These are phyloP conservation scores for Globisporangium yorkense DNA, from an alignment of 352 stramenopile species.

Conservation along the genomic window DNA sequence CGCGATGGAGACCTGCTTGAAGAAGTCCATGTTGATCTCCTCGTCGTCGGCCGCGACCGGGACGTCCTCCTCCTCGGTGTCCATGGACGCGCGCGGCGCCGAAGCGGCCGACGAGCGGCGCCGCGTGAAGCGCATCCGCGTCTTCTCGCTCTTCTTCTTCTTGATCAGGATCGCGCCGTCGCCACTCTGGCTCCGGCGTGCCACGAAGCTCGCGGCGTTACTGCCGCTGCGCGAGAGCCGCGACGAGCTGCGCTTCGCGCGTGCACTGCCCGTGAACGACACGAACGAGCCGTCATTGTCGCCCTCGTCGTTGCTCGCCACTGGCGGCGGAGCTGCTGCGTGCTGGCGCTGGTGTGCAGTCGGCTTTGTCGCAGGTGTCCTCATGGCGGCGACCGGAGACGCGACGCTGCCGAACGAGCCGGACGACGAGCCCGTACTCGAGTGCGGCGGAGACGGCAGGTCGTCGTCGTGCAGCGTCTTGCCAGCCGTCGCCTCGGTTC, in stretches of 20 bases:
- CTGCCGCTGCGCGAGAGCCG: conserved; percentile 1
- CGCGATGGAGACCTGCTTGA: conserved; percentile 36
- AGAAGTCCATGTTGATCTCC: conserved; percentile 80
- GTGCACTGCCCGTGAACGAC: conserved; percentile 15
- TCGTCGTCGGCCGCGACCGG: conserved; percentile 28
- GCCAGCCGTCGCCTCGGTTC: neutral
- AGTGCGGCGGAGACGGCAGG: conserved; percentile 10
- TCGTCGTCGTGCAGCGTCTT: conserved; percentile 6
- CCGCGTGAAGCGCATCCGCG: conserved; percentile 33
- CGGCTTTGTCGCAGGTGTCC: neutral
- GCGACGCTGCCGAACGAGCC: conserved; percentile 10
- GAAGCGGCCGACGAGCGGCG: conserved; percentile 16
- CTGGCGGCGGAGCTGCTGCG: neutral
- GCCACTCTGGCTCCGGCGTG: conserved; percentile 1
- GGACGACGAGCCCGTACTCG: conserved; percentile 14
- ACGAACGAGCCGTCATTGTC: conserved; percentile 17
- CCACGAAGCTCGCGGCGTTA: conserved; percentile 1
- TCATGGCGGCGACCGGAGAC: conserved; percentile 4
- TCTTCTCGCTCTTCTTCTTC: conserved; percentile 21
- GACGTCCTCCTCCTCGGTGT: conserved; percentile 21
- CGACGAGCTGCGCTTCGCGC: conserved; percentile 4
- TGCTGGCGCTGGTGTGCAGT: conserved; percentile 1
- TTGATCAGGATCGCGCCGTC: conserved; percentile 9
- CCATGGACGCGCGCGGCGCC: conserved; percentile 15
- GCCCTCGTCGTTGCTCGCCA: neutral